Evolutionary conservation across 1,284 basidiomycete genomes (phyloP), one percentile per base, ranked within the genome.

Genomic region (Peniophora sp.): DNA sequence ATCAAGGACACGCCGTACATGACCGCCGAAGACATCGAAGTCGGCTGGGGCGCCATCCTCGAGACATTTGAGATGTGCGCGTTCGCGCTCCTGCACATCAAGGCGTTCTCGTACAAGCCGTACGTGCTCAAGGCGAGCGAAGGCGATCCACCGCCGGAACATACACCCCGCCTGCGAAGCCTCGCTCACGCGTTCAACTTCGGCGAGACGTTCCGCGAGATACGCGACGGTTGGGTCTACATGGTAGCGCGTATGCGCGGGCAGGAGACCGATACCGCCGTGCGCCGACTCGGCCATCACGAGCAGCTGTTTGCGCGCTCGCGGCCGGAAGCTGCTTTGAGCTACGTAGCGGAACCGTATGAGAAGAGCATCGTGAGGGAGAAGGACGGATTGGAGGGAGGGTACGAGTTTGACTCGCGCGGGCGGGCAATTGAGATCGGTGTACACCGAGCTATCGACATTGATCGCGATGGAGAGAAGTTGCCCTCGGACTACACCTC

Each of bases 31-130:
- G 83, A 89, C 60, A 83, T 90, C 56, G 82, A 83, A 58, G 83
- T 85, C 22, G 88, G 85, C 2, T 78, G 88, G 48, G 75, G 78
- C 17, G 85, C 87, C 0, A 65, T 90, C 5, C 60, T 85, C 2
- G 79, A 87, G 58, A 85, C 83, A 1, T 77, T 88, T 53, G 87
- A 90, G 66, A 91, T 92, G 85, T 78, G 74, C 82, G 53, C 82
- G 24, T 85, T 88, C 58, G 83, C 79, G 2, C 77, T 88, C 49
- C 62, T 89, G 5, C 88, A 92, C 63, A 72, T 92, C 65, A 74
- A 75, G 46, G 86, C 86, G 1, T 92, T 89, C 69, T 78, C 79
- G 12, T 90, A 90, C 65, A 75, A 76, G 54, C 76, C 78, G 0
- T 89, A 88, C 64, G 67, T 68, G 27, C 64, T 64, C 18, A 63